A percentile compares a stretch with the other conserved stretches of the same genome.
These are phyloP conservation scores for Leishmania lainsoni DNA, from an alignment of 208 protist genomes.

Conservation along the genomic window DNA sequence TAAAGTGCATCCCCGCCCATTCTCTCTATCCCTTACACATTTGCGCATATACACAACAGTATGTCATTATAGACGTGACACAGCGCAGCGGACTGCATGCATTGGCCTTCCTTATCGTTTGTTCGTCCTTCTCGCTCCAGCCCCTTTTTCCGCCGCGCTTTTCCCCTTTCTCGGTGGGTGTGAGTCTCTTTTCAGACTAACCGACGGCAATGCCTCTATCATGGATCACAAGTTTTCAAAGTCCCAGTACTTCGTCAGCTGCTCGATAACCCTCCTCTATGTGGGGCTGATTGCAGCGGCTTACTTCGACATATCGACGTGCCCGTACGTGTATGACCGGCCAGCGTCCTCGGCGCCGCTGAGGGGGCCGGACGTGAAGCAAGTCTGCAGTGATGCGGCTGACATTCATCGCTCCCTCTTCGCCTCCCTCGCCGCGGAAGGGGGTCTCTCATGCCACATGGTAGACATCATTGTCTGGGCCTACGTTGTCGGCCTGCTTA, in stretches of 20 bases:
- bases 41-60: no score
- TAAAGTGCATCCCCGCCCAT: neutral
- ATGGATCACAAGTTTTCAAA: constrained; percentile 72
- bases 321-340: constrained; percentile 52
- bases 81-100: no score
- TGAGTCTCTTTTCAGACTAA: neutral
- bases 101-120: no score
- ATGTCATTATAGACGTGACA: no score
- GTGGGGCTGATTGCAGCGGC: constrained; percentile 48
- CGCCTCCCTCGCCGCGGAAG: constrained; percentile 31
- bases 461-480: constrained; percentile 67
- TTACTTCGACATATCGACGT: constrained; percentile 70
- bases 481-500: constrained; percentile 51
- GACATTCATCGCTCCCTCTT: constrained; percentile 32
- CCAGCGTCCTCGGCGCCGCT: constrained; percentile 21
- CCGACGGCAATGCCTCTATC: neutral
- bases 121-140: neutral
- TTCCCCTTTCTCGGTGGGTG: neutral
- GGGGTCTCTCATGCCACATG: constrained; percentile 62
- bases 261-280: constrained; percentile 56
- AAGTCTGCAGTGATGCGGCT: constrained; percentile 8
- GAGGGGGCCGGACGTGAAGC: constrained; percentile 8
- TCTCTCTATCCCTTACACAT: neutral
- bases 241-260: constrained; percentile 56
- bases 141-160: neutral